These are phyloP conservation scores for Gonapodya sp. DNA, from an alignment of 192 early-diverging fungal genomes.

Conservation along the genomic window DNA sequence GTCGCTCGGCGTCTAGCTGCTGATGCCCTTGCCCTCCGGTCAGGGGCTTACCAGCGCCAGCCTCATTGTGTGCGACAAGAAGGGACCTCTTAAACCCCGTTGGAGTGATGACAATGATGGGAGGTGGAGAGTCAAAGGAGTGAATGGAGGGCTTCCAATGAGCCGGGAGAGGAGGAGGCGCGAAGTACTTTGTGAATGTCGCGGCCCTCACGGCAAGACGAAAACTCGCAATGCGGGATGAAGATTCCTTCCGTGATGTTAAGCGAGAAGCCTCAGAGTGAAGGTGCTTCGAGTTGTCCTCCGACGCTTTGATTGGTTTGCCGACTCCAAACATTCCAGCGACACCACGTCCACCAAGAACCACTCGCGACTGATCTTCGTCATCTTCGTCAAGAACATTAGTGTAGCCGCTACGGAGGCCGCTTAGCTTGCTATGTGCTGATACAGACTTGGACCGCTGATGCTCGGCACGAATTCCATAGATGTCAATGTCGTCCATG, in stretches of 20 bases:
- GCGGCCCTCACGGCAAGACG: neutral
- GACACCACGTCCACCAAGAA: neutral
- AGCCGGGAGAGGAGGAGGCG: slow-evolving; percentile 10
- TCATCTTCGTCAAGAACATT: neutral
- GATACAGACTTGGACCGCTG: neutral
- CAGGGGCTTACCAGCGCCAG: neutral
- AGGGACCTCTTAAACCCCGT: neutral
- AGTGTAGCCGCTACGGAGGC: neutral
- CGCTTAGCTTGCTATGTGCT: neutral
- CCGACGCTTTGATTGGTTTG: neutral
- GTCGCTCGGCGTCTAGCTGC: slow-evolving; percentile 34
- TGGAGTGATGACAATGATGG: neutral
- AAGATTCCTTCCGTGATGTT: no score
- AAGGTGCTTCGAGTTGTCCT: neutral
- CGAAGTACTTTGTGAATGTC: neutral
- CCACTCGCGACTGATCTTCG: neutral
- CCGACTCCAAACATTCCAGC: neutral
- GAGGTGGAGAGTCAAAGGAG: neutral
- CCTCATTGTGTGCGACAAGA: neutral
- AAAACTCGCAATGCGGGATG: neutral
- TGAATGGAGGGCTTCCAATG: neutral
- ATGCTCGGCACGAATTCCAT: neutral
- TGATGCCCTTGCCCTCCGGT: neutral
- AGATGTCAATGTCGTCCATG: neutral
- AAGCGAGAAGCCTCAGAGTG: neutral